Evolutionary conservation across 306 rosid genomes (phyloP).

Genomic region (Rosa chinensis): DNA sequence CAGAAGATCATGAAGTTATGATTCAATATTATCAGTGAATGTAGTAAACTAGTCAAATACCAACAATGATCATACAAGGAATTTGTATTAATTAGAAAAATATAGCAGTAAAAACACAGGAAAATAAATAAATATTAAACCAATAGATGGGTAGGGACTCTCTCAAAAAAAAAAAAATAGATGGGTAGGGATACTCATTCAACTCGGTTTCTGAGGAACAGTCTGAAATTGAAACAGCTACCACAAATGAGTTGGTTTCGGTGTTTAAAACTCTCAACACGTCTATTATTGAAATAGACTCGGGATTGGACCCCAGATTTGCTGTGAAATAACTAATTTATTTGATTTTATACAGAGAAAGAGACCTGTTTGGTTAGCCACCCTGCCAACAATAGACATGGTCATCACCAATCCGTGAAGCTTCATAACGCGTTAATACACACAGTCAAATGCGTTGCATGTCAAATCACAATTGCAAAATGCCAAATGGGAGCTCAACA

Average conservation of each 20-base stretch:
- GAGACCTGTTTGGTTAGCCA: slow-evolving; percentile 20
- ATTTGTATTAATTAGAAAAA: not conserved
- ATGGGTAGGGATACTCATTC: slow-evolving; percentile 1
- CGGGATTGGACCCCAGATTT: slow-evolving; percentile 13
- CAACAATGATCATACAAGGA: not conserved
- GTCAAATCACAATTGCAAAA: not conserved
- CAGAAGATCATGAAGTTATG: not conserved
- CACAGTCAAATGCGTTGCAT: not conserved
- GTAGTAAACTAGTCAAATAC: not conserved
- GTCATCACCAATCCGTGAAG: slow-evolving; percentile 6
- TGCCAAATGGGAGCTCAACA: not conserved
- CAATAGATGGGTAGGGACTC: not conserved
- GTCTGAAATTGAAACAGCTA: not conserved
- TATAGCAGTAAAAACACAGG: not conserved
- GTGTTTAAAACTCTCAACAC: slow-evolving; percentile 13
- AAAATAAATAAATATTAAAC: not conserved
- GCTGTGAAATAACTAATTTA: not conserved
- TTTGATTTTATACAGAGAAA: slow-evolving; percentile 11
- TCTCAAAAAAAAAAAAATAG: not conserved
- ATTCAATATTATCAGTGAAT: not conserved
- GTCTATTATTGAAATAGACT: slow-evolving; percentile 1
- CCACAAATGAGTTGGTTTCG: slow-evolving; percentile 15
- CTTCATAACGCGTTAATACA: not conserved
- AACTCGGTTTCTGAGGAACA: slow-evolving; percentile 2
- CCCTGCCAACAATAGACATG: slow-evolving; percentile 18